A percentile compares a stretch with the other conserved stretches of the same genome.
These are phyloP conservation scores for Sclerotinia borealis DNA, from an alignment of 2,329 filamentous ascomycete species.

Conservation along the genomic window DNA sequence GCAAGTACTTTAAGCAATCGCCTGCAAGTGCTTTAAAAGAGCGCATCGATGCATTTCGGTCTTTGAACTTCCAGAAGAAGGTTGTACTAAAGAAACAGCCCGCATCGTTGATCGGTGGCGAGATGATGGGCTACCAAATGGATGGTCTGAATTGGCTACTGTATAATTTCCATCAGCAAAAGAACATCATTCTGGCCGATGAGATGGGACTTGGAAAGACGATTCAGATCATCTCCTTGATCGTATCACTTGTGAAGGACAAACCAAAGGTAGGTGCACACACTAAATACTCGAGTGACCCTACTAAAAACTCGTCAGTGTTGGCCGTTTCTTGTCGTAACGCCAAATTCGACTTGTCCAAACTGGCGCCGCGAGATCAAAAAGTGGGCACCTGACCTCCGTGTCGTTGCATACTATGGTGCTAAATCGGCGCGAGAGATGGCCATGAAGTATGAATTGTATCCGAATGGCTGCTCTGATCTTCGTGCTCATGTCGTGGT, in stretches of 20 bases:
- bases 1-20: conserved; percentile 60
- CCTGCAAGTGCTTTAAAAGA: conserved; percentile 55
- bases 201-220: conserved; percentile 99
- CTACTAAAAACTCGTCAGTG: conserved; percentile 46
- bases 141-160: conserved; percentile 95
- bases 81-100: conserved; percentile 70
- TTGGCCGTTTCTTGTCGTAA: conserved; percentile 89
- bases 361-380: conserved; percentile 98
- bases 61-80: conserved; percentile 56
- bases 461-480: conserved; percentile 56
- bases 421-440: conserved; percentile 67
- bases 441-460: conserved; percentile 79
- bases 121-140: conserved; percentile 88
- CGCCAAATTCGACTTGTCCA: conserved; percentile 91
- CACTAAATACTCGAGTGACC: conserved; percentile 41
- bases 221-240: conserved; percentile 80
- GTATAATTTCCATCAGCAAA: conserved; percentile 75
- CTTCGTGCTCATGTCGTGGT: conserved; percentile 88
- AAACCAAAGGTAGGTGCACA: conserved; percentile 38
- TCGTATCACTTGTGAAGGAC: conserved; percentile 66
- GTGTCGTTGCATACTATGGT: conserved; percentile 91
- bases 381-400: conserved; percentile 78
- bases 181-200: conserved; percentile 88
- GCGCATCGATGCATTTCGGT: conserved; percentile 62
- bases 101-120: conserved; percentile 63